Evolutionary conservation across 352 stramenopile species (phyloP).

Genomic region (Phytophthora boehmeriae): DNA sequence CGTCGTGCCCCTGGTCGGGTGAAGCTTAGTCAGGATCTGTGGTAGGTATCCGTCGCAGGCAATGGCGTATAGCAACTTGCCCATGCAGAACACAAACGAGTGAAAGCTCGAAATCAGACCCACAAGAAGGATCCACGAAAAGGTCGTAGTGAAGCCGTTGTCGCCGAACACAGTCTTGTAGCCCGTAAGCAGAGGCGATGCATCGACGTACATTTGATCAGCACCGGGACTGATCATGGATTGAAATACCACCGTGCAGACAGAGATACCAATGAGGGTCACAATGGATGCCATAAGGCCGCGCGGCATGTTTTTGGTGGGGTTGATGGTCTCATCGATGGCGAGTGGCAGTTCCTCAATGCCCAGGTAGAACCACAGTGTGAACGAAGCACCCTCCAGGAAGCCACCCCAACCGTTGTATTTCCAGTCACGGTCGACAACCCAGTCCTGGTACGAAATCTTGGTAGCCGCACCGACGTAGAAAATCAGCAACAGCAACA

Average conservation of each 20-base stretch:
- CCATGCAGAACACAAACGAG: constrained; percentile 77
- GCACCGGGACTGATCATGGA: constrained; percentile 58
- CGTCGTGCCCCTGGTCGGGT: constrained; percentile 44
- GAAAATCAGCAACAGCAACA: constrained; percentile 56
- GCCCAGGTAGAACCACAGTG: constrained; percentile 47
- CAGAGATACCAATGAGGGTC: constrained; percentile 48
- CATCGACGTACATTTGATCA: constrained; percentile 37
- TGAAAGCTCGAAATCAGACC: constrained; percentile 62
- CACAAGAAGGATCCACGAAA: constrained; percentile 61
- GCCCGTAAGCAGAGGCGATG: constrained; percentile 51
- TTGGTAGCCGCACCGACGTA: constrained; percentile 52
- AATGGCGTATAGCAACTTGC: constrained; percentile 58
- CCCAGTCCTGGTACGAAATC: constrained; percentile 53
- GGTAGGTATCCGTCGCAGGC: constrained; percentile 64
- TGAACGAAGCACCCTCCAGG: constrained; percentile 56
- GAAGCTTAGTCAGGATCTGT: constrained; percentile 46
- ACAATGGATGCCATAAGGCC: constrained; percentile 53
- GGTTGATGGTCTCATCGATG: constrained; percentile 64
- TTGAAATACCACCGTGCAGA: constrained; percentile 62
- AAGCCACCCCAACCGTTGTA: constrained; percentile 50
- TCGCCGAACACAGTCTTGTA: constrained; percentile 69
- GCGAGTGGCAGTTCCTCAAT: constrained; percentile 52
- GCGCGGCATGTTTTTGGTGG: constrained; percentile 58
- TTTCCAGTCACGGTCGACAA: constrained; percentile 49
- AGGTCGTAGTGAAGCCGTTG: constrained; percentile 61